These are phyloP conservation scores for Rhizopus stolonifer DNA, from an alignment of 371 early-diverging fungal genomes.

Conservation along the genomic window DNA sequence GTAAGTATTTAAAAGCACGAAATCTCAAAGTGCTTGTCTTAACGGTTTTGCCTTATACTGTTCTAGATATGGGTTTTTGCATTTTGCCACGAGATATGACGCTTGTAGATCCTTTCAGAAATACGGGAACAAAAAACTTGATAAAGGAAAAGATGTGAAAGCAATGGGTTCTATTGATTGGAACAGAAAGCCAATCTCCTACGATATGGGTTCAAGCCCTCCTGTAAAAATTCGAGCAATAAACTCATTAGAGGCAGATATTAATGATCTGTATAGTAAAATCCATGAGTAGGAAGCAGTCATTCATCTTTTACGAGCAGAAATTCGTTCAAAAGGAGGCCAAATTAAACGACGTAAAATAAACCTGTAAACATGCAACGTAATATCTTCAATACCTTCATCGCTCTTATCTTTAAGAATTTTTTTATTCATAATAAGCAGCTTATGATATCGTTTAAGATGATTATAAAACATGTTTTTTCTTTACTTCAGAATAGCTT, in stretches of 20 bases:
- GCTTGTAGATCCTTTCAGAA: conserved; percentile 1
- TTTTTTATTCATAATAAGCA: not conserved
- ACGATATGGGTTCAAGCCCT: conserved; percentile 1
- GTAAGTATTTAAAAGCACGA: conserved; percentile 5
- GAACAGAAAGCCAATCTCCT: conserved; percentile 3
- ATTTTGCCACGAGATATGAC: not conserved
- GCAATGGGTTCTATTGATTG: conserved; percentile 9
- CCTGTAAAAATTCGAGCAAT: too few species aligned
- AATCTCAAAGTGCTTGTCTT: conserved; percentile 3
- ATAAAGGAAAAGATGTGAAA: not conserved
- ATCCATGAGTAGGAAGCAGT: conserved; percentile 6
- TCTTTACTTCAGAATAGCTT: too few species aligned
- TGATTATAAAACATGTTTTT: too few species aligned
- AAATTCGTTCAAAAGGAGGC: conserved; percentile 2
- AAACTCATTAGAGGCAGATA: conserved; percentile 4
- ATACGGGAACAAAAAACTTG: conserved; percentile 8
- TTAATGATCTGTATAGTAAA: conserved; percentile 2
- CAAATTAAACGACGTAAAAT: conserved; percentile 11
- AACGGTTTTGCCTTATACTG: conserved; percentile 8
- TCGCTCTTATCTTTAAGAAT: not conserved
- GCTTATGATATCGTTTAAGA: not conserved
- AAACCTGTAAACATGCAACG: conserved; percentile 1
- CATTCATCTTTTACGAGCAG: not conserved
- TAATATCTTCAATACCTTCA: conserved; percentile 4
- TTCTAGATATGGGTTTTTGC: conserved; percentile 10